Percentiles rank a stretch among this genome's conserved stretches.
These are phyloP conservation scores for Rhodocollybia butyracea DNA, from an alignment of 768 basidiomycete species.

Conservation along the genomic window DNA sequence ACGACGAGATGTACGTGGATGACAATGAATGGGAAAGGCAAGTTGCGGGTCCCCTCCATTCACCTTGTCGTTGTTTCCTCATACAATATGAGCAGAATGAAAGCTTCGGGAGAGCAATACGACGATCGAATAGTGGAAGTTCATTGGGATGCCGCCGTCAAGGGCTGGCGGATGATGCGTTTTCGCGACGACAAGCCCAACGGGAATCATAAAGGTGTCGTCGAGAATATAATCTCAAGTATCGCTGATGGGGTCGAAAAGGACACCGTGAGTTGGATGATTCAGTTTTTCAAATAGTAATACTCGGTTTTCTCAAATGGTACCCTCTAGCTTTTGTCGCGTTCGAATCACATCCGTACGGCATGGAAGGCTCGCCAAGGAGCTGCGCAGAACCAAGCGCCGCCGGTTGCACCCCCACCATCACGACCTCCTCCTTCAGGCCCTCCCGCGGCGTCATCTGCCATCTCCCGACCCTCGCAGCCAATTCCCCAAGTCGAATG, in stretches of 20 bases:
- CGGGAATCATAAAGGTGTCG: constrained; percentile 83
- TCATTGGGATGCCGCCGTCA: constrained; percentile 71
- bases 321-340: constrained; percentile 57
- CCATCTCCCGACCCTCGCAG: constrained; percentile 19
- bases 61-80: background rate
- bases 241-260: constrained; percentile 95
- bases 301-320: background rate
- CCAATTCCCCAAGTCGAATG: constrained; percentile 30
- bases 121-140: constrained; percentile 96
- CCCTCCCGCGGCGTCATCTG: constrained; percentile 10
- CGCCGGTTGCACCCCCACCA: constrained; percentile 21
- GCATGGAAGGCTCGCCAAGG: constrained; percentile 71
- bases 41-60: constrained; percentile 27
- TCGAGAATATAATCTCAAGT: constrained; percentile 85
- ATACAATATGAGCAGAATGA: constrained; percentile 55
- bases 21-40: constrained; percentile 95
- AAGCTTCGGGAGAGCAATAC: constrained; percentile 76
- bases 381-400: constrained; percentile 21
- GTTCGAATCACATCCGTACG: constrained; percentile 59
- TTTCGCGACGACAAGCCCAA: constrained; percentile 93
- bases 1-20: constrained; percentile 79
- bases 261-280: constrained; percentile 56
- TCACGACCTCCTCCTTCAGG: constrained; percentile 22
- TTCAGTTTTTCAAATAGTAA: background rate
- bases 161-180: constrained; percentile 86